Conservation (phyloP, 371 early-diverging fungal genomes). For the Zychaea mexicana region DNA sequence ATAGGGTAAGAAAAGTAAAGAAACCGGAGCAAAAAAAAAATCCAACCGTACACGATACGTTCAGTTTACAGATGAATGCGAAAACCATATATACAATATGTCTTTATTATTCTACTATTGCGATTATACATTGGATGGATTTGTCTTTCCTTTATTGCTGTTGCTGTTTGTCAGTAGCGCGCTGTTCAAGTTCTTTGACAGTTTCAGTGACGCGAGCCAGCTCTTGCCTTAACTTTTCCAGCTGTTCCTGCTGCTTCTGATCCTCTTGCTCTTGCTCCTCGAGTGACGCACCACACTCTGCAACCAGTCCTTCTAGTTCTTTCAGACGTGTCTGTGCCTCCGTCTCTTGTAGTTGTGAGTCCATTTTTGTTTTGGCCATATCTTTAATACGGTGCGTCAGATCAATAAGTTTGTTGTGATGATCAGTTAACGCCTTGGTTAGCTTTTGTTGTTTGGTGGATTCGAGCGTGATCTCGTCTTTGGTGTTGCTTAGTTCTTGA, state of each 20-base stretch:
- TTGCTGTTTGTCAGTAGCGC: not conserved
- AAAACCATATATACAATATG: no score
- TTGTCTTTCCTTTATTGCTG: no score
- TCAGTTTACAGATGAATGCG: no score
- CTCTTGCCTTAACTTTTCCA: not conserved
- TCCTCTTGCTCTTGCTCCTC: not conserved
- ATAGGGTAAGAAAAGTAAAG: no score
- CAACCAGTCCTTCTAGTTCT: not conserved
- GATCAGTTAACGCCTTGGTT: not conserved
- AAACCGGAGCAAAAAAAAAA: not conserved
- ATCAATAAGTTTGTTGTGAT: not conserved
- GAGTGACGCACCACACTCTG: not conserved
- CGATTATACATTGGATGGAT: no score
- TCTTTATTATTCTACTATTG: no score
- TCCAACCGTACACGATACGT: no score
- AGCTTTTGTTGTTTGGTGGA: not conserved
- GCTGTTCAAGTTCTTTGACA: not conserved
- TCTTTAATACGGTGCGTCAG: not conserved
- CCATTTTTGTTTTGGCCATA: not conserved
- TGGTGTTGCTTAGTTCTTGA: conserved; percentile 1
- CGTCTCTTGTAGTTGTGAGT: not conserved
- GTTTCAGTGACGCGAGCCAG: not conserved
- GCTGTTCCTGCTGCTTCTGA: not conserved
- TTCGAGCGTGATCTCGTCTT: not conserved
- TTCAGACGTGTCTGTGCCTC: not conserved